Evolutionary conservation across 116 monocot species (phyloP), one percentile per base, ranked within the genome.

Genomic region (Iris pallida): DNA sequence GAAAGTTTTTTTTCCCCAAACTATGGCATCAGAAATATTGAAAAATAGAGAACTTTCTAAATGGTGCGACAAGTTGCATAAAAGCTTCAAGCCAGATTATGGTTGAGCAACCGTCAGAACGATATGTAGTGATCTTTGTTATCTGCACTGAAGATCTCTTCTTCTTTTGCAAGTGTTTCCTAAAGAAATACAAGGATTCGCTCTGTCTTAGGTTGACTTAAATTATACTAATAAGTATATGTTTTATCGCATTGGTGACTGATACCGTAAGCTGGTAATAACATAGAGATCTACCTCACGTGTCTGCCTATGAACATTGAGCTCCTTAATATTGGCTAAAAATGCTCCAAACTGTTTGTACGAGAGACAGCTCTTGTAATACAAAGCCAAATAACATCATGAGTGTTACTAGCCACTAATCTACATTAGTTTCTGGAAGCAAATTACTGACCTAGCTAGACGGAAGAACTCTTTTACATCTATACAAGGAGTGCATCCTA

Each of bases 381-480:
- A n/a, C 49, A 46, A 19, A 47, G 20, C 1, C 2, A 81, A 18
- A 19, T 49, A 20, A 0, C 7, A 61, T 61, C 40, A 20, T n/a
- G n/a, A n/a, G n/a, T n/a, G n/a, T n/a, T n/a, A n/a, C n/a, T n/a
- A n/a, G n/a, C n/a, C n/a, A n/a, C n/a, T n/a, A n/a, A n/a, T n/a
- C n/a, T n/a, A n/a, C n/a, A n/a, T n/a, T n/a, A n/a, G n/a, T n/a
- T n/a, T n/a, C n/a, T n/a, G n/a, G n/a, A n/a, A n/a, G n/a, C n/a
- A n/a, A n/a, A n/a, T n/a, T n/a, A 76, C 80, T 56, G 14, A 89
- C 94, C 90, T 94, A n/a, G 94, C 90, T 67, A 81, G 87, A 45
- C 94, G 94, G 63, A 94, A 94, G 78, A 94, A 94, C 54, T 94
- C 94, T 69, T 94, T 94, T 53, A 90, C 94, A 81, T 94, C 94